These are phyloP conservation scores for Blastomyces gilchristii DNA, from an alignment of 2,329 filamentous ascomycete genomes.

Conservation along the genomic window DNA sequence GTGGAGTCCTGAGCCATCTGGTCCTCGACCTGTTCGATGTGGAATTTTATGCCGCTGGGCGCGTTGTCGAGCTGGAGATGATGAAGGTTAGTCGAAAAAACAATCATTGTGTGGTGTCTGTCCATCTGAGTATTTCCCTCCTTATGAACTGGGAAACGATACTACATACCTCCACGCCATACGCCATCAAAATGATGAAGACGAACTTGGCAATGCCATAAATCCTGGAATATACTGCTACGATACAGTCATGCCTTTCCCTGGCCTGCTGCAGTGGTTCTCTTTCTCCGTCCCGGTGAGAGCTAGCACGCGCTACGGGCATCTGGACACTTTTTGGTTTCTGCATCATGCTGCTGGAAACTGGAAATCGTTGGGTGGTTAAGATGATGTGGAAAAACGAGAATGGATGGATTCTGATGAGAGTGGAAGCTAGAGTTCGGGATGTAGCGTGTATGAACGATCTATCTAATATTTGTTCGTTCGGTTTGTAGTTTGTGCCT, in stretches of 20 bases:
- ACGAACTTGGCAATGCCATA: conserved; percentile 31
- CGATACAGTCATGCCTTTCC: conserved; percentile 21
- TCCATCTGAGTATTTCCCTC: background rate
- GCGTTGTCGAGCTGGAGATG: conserved; percentile 24
- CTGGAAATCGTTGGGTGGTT: background rate
- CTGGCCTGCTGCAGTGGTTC: background rate
- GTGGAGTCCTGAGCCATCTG: conserved; percentile 22
- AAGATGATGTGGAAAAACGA: background rate
- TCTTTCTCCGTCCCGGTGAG: background rate
- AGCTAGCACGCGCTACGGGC: too few relatives aligned
- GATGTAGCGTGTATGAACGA: background rate
- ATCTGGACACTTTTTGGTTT: background rate
- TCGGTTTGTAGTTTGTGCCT: background rate
- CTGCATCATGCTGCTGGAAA: conserved; percentile 1
- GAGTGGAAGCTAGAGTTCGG: background rate
- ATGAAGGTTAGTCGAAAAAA: conserved; percentile 9
- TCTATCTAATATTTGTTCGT: background rate
- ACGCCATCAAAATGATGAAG: conserved; percentile 24
- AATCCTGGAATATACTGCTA: conserved; percentile 25
- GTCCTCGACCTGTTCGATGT: conserved; percentile 25
- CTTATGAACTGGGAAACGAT: background rate
- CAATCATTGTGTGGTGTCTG: too few relatives aligned
- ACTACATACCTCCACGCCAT: conserved; percentile 26
- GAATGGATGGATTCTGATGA: background rate
- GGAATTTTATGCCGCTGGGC: conserved; percentile 22